phyloP scores from a whole-genome alignment of 1,284 basidiomycete species.

The Porogramme epimiltina region DNA sequence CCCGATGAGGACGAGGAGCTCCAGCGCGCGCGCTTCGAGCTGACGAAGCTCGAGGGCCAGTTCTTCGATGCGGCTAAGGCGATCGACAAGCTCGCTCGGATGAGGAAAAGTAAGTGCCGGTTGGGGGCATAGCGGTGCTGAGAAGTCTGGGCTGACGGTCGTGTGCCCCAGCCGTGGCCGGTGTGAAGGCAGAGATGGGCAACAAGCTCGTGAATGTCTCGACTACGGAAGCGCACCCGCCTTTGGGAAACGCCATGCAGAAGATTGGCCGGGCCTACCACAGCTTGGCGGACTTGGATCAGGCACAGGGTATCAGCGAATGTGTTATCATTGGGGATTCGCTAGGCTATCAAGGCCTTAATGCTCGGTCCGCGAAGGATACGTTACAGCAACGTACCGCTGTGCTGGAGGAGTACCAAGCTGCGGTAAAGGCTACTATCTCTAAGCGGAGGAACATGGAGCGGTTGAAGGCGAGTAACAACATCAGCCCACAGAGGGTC shows the following conservation, averaged over 20 bases:
- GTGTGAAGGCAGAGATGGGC: conserved; percentile 82
- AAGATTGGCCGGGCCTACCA: conserved; percentile 88
- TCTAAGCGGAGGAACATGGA: conserved; percentile 90
- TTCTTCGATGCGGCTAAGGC: conserved; percentile 89
- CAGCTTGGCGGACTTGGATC: conserved; percentile 80
- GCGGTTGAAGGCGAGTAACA: conserved; percentile 85
- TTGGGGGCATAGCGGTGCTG: not conserved
- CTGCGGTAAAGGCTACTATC: conserved; percentile 88
- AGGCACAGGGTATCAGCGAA: conserved; percentile 87
- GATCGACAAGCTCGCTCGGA: conserved; percentile 79
- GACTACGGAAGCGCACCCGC: conserved; percentile 83
- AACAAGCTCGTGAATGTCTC: conserved; percentile 88
- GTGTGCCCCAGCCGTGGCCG: conserved; percentile 61
- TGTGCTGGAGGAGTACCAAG: conserved; percentile 90
- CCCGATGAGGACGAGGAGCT: conserved; percentile 87
- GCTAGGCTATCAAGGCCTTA: conserved; percentile 90
- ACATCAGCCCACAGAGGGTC: conserved; percentile 83
- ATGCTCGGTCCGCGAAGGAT: conserved; percentile 93
- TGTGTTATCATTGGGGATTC: conserved; percentile 91
- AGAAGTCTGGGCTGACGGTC: conserved; percentile 1
- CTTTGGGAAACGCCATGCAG: conserved; percentile 76
- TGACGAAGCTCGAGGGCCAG: conserved; percentile 87
- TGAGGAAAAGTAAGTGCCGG: conserved; percentile 67
- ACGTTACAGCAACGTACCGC: conserved; percentile 84
- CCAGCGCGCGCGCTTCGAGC: conserved; percentile 84